Evolutionary conservation across 179 eudicot species (phyloP), one percentile per base, ranked within the genome.

Genomic region (Heliamphora pulchella): DNA sequence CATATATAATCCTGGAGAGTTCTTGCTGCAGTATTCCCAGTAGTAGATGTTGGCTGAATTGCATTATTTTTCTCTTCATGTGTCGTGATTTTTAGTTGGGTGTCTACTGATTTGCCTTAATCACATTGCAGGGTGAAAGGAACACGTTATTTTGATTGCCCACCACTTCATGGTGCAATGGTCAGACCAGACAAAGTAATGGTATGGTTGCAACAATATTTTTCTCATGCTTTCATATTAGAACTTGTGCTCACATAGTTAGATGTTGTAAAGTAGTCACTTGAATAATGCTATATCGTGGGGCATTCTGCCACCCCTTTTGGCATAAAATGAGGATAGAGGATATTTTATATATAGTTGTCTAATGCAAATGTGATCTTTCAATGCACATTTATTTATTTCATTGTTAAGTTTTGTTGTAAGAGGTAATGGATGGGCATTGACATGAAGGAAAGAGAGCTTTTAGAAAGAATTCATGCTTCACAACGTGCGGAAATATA

Each of bases 161-260:
- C 94, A 63, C 92, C 91, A 66, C 91, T 85, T 79, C 94, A 93
- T 86, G 98, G 98, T 80, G 96, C 87, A 63, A 87, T 94, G 84
- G 91, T 94, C 82, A 88, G 97, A 83, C 97, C 98, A 65, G 97
- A 94, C 79, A 94, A 91, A 93, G 96, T 93, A 73, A 88, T 91
- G 94, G 98, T 94, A 79, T 70, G 89, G 68, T 68, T 18, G 59
- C 44, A 54, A 50, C 71, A 8, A 57, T 43, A 9, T 46, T n/a
- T 62, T 44, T 71, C n/a, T n/a, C n/a, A n/a, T n/a, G n/a, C n/a
- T n/a, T n/a, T n/a, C n/a, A n/a, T n/a, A 41, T 11, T 39, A 1
- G 17, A 67, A 11, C n/a, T 41, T 48, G 41, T 41, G 41, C 8
- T 67, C 71, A 67, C n/a, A 46, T 67, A 11, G 47, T 67, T 17